phyloP scores from a whole-genome alignment of 768 basidiomycete species.

The Tricholoma sp. region DNA sequence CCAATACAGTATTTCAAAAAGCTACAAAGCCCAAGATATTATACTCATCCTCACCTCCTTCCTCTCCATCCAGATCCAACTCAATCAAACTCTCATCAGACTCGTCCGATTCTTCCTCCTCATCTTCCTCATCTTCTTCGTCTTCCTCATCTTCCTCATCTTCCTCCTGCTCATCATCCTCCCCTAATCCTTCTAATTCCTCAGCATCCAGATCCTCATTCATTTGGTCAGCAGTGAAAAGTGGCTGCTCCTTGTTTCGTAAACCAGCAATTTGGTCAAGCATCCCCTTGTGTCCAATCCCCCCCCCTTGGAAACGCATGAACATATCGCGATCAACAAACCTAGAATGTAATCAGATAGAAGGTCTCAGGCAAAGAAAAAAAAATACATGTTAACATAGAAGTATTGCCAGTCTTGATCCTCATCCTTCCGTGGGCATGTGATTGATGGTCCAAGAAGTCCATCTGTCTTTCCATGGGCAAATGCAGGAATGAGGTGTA shows the following conservation, averaged over 20 bases:
- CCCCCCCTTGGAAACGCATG: too few relatives aligned
- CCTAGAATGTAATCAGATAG: constrained; percentile 2
- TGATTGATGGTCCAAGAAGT: not conserved
- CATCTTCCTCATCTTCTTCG: not conserved
- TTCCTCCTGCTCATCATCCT: too few relatives aligned
- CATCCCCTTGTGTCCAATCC: too few relatives aligned
- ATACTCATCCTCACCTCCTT: not conserved
- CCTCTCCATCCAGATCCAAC: constrained; percentile 1
- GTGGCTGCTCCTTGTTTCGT: not conserved
- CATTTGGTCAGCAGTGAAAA: too few relatives aligned
- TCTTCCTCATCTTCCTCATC: too few relatives aligned
- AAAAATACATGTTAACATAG: not conserved
- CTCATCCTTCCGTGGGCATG: not conserved
- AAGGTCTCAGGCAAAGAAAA: not conserved
- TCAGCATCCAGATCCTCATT: too few relatives aligned
- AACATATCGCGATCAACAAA: too few relatives aligned
- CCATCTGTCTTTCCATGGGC: not conserved
- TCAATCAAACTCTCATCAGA: too few relatives aligned
- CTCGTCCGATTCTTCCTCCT: not conserved
- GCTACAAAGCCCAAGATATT: too few relatives aligned
- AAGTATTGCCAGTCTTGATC: too few relatives aligned
- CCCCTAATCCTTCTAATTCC: too few relatives aligned
- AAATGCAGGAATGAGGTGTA: not conserved
- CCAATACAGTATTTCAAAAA: too few relatives aligned
- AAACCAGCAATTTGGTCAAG: not conserved